Conservation (phyloP, 768 basidiomycete species). For the Clavaria fumosa region DNA sequence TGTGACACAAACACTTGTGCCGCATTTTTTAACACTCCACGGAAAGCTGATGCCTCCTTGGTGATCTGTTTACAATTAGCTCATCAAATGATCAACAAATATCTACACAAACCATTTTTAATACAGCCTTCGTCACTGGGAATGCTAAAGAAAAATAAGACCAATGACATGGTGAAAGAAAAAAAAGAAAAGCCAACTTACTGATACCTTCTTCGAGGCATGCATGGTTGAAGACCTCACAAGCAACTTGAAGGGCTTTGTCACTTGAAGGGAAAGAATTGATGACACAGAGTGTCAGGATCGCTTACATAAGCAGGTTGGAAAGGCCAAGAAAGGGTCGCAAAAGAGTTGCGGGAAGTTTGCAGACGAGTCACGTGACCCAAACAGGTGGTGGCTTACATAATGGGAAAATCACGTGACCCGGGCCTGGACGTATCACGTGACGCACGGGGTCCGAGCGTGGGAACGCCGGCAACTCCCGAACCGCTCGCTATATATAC, state of each 20-base stretch:
- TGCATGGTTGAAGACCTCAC: not conserved
- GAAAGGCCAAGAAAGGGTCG: too few relatives aligned
- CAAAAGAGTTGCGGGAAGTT: not conserved
- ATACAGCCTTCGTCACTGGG: not conserved
- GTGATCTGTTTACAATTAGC: not conserved
- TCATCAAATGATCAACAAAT: not conserved
- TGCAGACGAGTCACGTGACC: not conserved
- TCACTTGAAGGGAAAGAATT: not conserved
- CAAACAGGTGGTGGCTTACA: not conserved
- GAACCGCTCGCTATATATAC: too few relatives aligned
- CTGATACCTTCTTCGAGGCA: not conserved
- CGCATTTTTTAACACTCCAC: not conserved
- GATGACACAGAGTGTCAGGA: too few relatives aligned
- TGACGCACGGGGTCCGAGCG: too few relatives aligned
- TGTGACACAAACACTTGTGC: not conserved
- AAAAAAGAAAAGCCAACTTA: not conserved
- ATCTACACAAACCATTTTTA: not conserved
- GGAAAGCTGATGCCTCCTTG: slow-evolving; percentile 2
- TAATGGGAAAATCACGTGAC: too few relatives aligned
- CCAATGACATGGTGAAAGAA: not conserved
- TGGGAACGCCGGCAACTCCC: too few relatives aligned
- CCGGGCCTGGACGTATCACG: too few relatives aligned
- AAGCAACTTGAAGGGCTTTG: not conserved
- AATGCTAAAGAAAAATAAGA: not conserved
- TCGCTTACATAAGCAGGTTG: too few relatives aligned